Base-by-base conservation (phyloP, 345 rosid genomes). In the Conringia planisiliqua region DNA sequence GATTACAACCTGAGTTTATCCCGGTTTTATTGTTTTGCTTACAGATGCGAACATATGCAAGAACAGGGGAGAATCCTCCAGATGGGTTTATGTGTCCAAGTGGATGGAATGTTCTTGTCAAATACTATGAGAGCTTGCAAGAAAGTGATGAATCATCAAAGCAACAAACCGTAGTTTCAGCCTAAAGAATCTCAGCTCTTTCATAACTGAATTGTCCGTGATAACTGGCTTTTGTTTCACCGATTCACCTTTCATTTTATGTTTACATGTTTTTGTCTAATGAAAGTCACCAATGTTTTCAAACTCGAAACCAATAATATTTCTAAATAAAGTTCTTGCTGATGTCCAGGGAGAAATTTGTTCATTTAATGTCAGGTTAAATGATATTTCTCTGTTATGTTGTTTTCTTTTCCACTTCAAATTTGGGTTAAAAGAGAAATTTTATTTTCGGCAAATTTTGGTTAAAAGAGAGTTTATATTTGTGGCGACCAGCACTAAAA, bases 81-180 rank as follows among this genome's bases (percentile, higher is more conserved):
- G 91, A 89, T 62, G 99, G 99, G 64, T 95, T 95, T 66, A 95
- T 92, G 98, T 95, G 99, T 72, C 92, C 90, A 0, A 85, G 91
- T 12, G 97, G 99, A 59, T 95, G 97, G 98, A 65, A 86, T 71
- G 98, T 92, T 57, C 98, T 95, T 22, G 97, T 95, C 72, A 81
- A 86, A 64, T 89, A 90, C 72, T 95, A 92, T 14, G 44, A 80
- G 69, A 89, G 90, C 76, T 80, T 90, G 86, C 92, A 86, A 83
- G 82, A 78, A 38, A 84, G 75, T 47, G 96, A 92, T 40, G 74
- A 84, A 36, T 38, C 80, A 10, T 16, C 77, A 0, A 75, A 76
- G 73, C 77, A 84, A 70, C 71, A 82, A 36, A 78, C 84, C 17
- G 72, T 75, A 57, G 62, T 82, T 50, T 20, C 46, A 50, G 33